Percentiles rank a stretch among this genome's conserved stretches.
These are phyloP conservation scores for Castanospermum australe DNA, from an alignment of 306 rosid species.

Conservation along the genomic window DNA sequence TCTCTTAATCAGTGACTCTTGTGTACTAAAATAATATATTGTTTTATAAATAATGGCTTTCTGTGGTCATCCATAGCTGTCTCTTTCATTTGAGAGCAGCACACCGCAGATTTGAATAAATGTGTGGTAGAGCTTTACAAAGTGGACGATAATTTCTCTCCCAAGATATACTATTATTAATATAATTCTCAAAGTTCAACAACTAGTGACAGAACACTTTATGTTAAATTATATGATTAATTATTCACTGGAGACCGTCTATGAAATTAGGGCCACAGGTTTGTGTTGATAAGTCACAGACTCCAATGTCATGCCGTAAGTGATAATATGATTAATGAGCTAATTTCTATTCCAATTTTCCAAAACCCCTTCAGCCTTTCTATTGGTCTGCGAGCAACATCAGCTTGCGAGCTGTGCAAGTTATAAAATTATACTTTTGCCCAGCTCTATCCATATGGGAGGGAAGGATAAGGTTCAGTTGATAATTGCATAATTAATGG, in stretches of 20 bases:
- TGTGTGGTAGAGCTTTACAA: conserved; percentile 33
- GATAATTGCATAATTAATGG: not conserved
- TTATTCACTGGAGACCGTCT: conserved; percentile 32
- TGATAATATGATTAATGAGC: conserved; percentile 4
- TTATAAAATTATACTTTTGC: not conserved
- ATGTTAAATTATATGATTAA: conserved; percentile 10
- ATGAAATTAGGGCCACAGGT: conserved; percentile 37
- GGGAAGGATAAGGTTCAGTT: conserved; percentile 16
- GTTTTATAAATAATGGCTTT: not conserved
- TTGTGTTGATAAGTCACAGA: conserved; percentile 13
- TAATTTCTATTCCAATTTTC: not conserved
- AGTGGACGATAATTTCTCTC: conserved; percentile 12
- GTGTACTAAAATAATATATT: not conserved
- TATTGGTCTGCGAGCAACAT: not conserved
- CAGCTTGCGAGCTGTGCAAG: not conserved
- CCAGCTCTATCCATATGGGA: not conserved
- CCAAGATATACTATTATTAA: not conserved
- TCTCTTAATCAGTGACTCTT: not conserved
- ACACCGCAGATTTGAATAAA: conserved; percentile 22
- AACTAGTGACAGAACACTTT: conserved; percentile 9
- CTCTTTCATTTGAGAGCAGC: conserved; percentile 25
- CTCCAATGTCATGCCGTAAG: not conserved
- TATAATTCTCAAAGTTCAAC: conserved; percentile 1
- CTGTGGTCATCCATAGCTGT: conserved; percentile 3
- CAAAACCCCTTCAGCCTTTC: not conserved